phyloP scores from a whole-genome alignment of 768 basidiomycete species.

The Cystobasidiopsis lactophilus region DNA sequence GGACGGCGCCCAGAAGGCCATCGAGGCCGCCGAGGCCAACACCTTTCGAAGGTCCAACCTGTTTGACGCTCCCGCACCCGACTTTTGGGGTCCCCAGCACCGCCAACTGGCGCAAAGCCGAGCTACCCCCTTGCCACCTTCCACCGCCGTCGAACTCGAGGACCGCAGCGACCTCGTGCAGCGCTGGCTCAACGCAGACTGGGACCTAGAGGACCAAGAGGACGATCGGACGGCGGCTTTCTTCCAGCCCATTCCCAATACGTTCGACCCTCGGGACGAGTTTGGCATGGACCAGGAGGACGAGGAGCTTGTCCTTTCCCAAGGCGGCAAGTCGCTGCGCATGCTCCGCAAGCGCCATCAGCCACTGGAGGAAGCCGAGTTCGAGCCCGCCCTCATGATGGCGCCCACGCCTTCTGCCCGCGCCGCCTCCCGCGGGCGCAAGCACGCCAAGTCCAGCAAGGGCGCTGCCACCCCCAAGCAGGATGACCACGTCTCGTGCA shows the following conservation, averaged over 20 bases:
- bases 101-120: neutral
- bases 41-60: neutral
- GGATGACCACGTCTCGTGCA: neutral
- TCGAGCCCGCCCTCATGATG: neutral
- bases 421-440: neutral
- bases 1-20: constrained; percentile 1
- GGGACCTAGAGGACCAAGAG: neutral
- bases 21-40: neutral
- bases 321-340: neutral
- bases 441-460: neutral
- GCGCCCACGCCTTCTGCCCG: neutral
- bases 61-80: neutral
- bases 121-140: neutral
- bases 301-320: constrained; percentile 3
- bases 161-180: neutral
- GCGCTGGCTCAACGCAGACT: neutral
- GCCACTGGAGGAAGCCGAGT: neutral
- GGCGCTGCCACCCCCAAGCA: too few species aligned
- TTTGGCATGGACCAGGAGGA: constrained; percentile 27
- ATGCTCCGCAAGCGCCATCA: neutral
- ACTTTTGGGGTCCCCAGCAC: too few species aligned
- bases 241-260: neutral
- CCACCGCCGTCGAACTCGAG: neutral
- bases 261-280: constrained; percentile 22
- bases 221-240: neutral